Percentiles rank a stretch among this genome's conserved stretches.
These are phyloP conservation scores for Russula vinacea DNA, from an alignment of 768 basidiomycete genomes.

Conservation along the genomic window DNA sequence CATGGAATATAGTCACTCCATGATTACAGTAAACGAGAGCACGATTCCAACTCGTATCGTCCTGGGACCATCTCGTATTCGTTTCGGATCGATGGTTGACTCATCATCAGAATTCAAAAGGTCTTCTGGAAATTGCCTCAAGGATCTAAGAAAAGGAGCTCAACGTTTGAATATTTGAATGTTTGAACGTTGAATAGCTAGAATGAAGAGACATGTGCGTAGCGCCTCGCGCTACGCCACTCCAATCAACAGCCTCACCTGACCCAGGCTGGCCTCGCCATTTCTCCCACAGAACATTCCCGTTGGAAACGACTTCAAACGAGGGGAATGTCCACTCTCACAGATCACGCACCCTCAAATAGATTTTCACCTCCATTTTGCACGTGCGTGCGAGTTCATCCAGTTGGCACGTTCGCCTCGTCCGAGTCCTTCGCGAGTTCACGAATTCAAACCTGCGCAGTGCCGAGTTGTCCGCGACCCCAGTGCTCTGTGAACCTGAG, in stretches of 20 bases:
- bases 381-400: background rate
- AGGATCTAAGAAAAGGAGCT: background rate
- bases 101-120: background rate
- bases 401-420: background rate
- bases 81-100: background rate
- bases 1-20: background rate
- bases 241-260: background rate
- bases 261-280: background rate
- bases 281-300: background rate
- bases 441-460: background rate
- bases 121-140: background rate
- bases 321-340: no score
- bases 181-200: slow-evolving; percentile 2
- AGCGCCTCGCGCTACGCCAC: background rate
- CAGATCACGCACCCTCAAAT: background rate
- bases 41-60: background rate
- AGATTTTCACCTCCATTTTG: background rate
- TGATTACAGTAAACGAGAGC: background rate
- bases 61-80: background rate
- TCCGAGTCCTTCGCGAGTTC: background rate
- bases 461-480: background rate
- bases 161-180: background rate
- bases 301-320: background rate
- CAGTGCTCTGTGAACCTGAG: background rate
- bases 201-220: background rate